These are phyloP conservation scores for Annulohypoxylon nitens DNA, from an alignment of 495 filamentous ascomycete genomes.

Conservation along the genomic window DNA sequence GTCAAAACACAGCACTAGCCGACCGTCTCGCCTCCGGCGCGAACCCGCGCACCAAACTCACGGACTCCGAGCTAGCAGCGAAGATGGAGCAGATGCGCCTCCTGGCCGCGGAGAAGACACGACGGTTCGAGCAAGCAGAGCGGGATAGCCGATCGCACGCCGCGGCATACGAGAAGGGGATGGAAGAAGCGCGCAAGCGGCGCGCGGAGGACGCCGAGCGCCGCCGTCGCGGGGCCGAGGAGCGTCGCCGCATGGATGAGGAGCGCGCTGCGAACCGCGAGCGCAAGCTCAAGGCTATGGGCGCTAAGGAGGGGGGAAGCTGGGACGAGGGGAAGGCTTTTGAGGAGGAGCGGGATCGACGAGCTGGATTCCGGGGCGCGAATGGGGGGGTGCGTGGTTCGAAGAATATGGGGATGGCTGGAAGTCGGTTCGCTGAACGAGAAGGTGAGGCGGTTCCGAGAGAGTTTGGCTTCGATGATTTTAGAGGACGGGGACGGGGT, in stretches of 20 bases:
- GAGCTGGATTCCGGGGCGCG: slow-evolving; percentile 55
- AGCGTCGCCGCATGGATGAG: slow-evolving; percentile 61
- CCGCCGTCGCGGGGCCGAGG: slow-evolving; percentile 56
- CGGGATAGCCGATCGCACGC: slow-evolving; percentile 65
- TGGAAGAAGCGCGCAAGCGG: slow-evolving; percentile 64
- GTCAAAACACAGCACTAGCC: slow-evolving; percentile 52
- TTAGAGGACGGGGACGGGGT: slow-evolving; percentile 47
- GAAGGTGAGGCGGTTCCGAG: slow-evolving; percentile 36
- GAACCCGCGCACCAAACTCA: slow-evolving; percentile 66
- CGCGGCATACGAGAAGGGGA: slow-evolving; percentile 62
- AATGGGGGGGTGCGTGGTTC: slow-evolving; percentile 59
- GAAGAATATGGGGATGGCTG: slow-evolving; percentile 40
- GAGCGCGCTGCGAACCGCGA: slow-evolving; percentile 63
- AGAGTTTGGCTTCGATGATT: slow-evolving; percentile 49
- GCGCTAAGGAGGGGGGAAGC: slow-evolving; percentile 56
- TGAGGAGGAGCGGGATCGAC: slow-evolving; percentile 50
- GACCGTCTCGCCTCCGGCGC: slow-evolving; percentile 60
- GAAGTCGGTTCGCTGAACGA: slow-evolving; percentile 52
- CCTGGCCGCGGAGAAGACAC: slow-evolving; percentile 60
- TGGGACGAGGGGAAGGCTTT: slow-evolving; percentile 63
- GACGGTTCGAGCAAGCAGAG: slow-evolving; percentile 64
- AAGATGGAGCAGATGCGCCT: slow-evolving; percentile 67
- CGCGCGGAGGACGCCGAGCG: slow-evolving; percentile 58
- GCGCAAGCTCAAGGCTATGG: slow-evolving; percentile 63
- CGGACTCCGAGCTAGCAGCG: slow-evolving; percentile 63